Base-by-base conservation (phyloP, 2,329 filamentous ascomycete species). In the Ceratocystis alfenasii region DNA sequence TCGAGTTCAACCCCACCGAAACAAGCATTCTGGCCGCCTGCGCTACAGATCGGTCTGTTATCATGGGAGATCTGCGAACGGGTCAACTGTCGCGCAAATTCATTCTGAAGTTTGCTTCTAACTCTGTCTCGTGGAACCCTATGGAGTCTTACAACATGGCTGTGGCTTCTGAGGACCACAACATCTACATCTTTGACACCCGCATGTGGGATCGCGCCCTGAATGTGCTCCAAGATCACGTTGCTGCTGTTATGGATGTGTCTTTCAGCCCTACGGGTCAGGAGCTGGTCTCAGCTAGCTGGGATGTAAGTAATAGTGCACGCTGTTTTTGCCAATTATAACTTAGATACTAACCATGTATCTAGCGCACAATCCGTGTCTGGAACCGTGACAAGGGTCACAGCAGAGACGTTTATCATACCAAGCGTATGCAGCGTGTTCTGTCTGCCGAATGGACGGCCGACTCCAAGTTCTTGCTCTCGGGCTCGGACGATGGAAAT, bases 61-160 rank as follows among this genome's bases (percentile, higher is more conserved):
- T 96, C 53, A 82, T 99, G 68, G 97, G 96, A 76, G 94, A 99
- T 74, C 81, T 97, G 59, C 86, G 94, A 63, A 96, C 93, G 12
- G 87, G 86, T 4, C 89, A 87, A 46, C 89, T 94, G 10, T 80
- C 97, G 20, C 83, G 88, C 69, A 92, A 92, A 73, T 87, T 89
- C 0, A 81, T 91, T 12, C 83, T 97, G 70, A 89, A 84, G 64
- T 87, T 99, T 70, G 85, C 91, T 46, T 88, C 85, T 67, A 96
- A 96, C 77, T 83, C 86, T 62, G 81, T 96, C 64, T 82, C 88
- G 55, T 99, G 93, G 90, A 96, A 96, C 70, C 94, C 94, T 0
- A 94, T 96, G 87, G 92, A 96, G 75, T 89, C 91, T 6, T 95
- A 95, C 80, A 96, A 97, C 77, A 87, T 97, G 72, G 93, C 91